These are phyloP conservation scores for Xylaria digitata DNA, from an alignment of 2,329 filamentous ascomycete species.

Conservation along the genomic window DNA sequence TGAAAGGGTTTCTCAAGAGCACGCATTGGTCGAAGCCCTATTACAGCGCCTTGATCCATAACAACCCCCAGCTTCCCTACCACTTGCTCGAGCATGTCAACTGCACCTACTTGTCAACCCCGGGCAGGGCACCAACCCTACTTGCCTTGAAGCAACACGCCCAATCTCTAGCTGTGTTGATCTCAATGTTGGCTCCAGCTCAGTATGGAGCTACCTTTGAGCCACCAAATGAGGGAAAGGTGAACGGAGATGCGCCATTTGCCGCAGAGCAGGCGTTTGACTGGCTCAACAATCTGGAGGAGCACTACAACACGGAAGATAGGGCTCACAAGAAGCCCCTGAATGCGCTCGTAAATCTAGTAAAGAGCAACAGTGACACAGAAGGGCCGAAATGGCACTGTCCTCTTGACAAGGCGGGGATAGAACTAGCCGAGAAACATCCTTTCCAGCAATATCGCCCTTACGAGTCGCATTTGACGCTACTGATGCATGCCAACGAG, in stretches of 20 bases:
- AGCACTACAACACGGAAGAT: constrained; percentile 62
- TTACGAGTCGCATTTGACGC: constrained; percentile 60
- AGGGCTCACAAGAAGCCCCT: constrained; percentile 60
- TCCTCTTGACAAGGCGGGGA: constrained; percentile 52
- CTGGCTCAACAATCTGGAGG: constrained; percentile 64
- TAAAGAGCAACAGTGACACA: constrained; percentile 57
- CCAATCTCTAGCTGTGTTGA: constrained; percentile 66
- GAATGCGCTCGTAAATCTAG: constrained; percentile 58
- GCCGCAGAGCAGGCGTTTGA: constrained; percentile 64
- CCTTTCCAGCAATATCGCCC: constrained; percentile 47
- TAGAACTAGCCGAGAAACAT: constrained; percentile 40
- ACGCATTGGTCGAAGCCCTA: constrained; percentile 58
- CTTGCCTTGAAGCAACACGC: constrained; percentile 69
- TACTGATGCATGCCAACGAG: constrained; percentile 68
- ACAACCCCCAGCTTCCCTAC: constrained; percentile 48
- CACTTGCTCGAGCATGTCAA: constrained; percentile 61
- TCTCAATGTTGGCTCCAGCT: constrained; percentile 59
- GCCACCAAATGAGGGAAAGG: constrained; percentile 36
- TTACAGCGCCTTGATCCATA: constrained; percentile 53
- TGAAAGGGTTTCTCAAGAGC: constrained; percentile 53
- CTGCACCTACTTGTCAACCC: constrained; percentile 68
- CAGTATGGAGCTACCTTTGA: constrained; percentile 50
- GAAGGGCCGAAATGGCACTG: constrained; percentile 59
- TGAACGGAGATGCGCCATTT: constrained; percentile 48
- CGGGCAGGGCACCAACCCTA: constrained; percentile 64